Percentiles rank a stretch among this genome's conserved stretches.
Evolutionary conservation across 1,284 basidiomycete genomes (phyloP).

Genomic region (Leccinum huronense): DNA sequence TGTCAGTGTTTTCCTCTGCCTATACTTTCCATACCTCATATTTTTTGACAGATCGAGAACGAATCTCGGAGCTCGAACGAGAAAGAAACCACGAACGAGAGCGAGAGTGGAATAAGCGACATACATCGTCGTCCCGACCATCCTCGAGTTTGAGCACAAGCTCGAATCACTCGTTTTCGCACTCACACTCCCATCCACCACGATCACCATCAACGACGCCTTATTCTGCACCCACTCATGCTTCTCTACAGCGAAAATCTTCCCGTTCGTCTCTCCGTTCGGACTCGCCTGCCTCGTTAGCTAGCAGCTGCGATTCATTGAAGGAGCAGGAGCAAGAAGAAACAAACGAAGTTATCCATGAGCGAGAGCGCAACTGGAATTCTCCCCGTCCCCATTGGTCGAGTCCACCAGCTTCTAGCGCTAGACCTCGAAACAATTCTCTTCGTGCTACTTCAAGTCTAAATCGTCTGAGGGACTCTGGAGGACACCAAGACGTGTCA

Average conservation of each 20-base stretch:
- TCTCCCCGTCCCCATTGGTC: slow-evolving; percentile 54
- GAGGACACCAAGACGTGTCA: slow-evolving; percentile 9
- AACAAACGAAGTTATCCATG: slow-evolving; percentile 40
- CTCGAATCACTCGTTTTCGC: slow-evolving; percentile 36
- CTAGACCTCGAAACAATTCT: slow-evolving; percentile 12
- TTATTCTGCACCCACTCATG: slow-evolving; percentile 33
- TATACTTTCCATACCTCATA: slow-evolving; percentile 3
- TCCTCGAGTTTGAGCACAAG: slow-evolving; percentile 35
- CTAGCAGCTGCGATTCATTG: slow-evolving; percentile 36
- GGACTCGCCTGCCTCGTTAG: slow-evolving; percentile 43
- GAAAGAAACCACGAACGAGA: slow-evolving; percentile 49
- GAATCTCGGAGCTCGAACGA: slow-evolving; percentile 40
- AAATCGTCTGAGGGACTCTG: slow-evolving; percentile 14
- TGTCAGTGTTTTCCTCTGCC: slow-evolving; percentile 36
- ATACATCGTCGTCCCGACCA: slow-evolving; percentile 31
- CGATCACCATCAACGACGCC: slow-evolving; percentile 38
- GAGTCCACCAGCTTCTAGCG: slow-evolving; percentile 21
- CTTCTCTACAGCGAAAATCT: slow-evolving; percentile 34
- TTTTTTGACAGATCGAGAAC: slow-evolving; percentile 42
- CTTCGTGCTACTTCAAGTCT: slow-evolving; percentile 25
- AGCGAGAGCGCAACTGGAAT: slow-evolving; percentile 59
- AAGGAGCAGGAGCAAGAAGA: slow-evolving; percentile 38
- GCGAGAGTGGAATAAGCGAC: slow-evolving; percentile 56
- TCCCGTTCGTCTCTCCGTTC: slow-evolving; percentile 38
- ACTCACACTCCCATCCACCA: slow-evolving; percentile 34